Evolutionary conservation across 768 basidiomycete species (phyloP).

Genomic region (Psilocybe tampanensis): DNA sequence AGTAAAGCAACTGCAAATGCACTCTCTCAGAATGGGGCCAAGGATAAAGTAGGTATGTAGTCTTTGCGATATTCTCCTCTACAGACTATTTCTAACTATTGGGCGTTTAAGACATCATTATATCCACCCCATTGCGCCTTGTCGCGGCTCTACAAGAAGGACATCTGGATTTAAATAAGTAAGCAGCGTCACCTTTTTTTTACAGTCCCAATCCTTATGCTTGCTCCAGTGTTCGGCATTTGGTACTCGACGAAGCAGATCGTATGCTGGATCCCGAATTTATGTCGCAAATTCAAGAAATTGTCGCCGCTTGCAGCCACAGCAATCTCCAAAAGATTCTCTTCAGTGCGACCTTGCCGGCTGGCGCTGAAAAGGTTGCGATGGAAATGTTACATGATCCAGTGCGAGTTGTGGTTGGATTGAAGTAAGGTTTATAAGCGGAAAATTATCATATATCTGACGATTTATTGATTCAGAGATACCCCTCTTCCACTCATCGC

Average conservation of each 20-base stretch:
- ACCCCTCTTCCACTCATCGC: conserved; percentile 90
- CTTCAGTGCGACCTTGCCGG: conserved; percentile 94
- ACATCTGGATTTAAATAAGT: conserved; percentile 74
- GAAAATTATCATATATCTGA: not conserved
- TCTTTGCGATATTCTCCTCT: not conserved
- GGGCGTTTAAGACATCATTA: conserved; percentile 69
- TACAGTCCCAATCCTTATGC: not conserved
- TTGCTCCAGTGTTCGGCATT: conserved; percentile 70
- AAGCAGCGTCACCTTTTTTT: conserved; percentile 24
- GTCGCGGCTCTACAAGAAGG: conserved; percentile 78
- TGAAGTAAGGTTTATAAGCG: conserved; percentile 76
- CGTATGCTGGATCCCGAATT: conserved; percentile 91
- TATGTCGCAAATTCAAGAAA: conserved; percentile 84
- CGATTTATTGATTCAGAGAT: conserved; percentile 56
- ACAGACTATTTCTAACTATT: conserved; percentile 4
- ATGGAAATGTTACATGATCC: conserved; percentile 85
- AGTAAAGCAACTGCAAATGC: conserved; percentile 90
- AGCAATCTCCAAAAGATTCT: conserved; percentile 79
- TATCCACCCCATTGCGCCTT: conserved; percentile 90
- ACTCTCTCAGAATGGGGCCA: conserved; percentile 67
- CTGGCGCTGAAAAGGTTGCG: conserved; percentile 83
- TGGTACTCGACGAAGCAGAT: conserved; percentile 91
- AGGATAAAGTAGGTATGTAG: conserved; percentile 77
- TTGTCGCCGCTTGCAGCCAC: conserved; percentile 76
- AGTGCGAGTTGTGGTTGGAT: conserved; percentile 92